Evolutionary conservation across 2,329 filamentous ascomycete species (phyloP), one percentile per base, ranked within the genome.

Genomic region (Cytospora leucostoma): DNA sequence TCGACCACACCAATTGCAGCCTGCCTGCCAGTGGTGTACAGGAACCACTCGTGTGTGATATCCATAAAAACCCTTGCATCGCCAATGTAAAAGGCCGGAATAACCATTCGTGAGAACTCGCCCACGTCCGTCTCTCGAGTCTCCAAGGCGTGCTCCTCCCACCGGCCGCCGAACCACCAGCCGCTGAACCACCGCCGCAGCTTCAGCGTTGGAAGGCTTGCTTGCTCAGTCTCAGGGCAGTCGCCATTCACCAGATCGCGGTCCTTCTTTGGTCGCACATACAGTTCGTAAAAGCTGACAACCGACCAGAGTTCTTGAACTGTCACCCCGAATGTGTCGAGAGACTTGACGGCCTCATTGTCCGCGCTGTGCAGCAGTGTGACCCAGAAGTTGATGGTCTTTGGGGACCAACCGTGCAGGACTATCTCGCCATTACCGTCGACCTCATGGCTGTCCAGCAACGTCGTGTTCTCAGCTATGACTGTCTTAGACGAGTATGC

Each of bases 161-260:
- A 59, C 57, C 57, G 53, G 35, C 37, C 21, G 12, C 57, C 17
- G 35, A 59, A 59, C 57, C 57, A n/a, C n/a, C n/a, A n/a, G n/a
- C n/a, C n/a, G n/a, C n/a, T n/a, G n/a, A n/a, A n/a, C n/a, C n/a
- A 59, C 21, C 34, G 35, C 13, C 57, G 27, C 57, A 59, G 1
- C 57, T 32, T 44, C 17, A 47, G 1, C 3, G 57, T 59, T 11
- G 27, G 35, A 2, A 7, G 27, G 2, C 12, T 15, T 6, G 49
- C 21, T 19, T 38, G 15, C 1, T 32, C 12, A 3, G 35, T 7
- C 34, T 35, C 21, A n/a, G 17, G 11, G 11, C 6, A 2, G 12
- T 53, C 50, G 17, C 17, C 19, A 15, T 19, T n/a, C 13, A 34
- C 15, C 10, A 44, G 38, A 7, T 44, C 38, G 38, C 38, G 38